phyloP scores from a whole-genome alignment of 2,329 filamentous ascomycete species.

The Xenosphaeropsis pyriputrescens region DNA sequence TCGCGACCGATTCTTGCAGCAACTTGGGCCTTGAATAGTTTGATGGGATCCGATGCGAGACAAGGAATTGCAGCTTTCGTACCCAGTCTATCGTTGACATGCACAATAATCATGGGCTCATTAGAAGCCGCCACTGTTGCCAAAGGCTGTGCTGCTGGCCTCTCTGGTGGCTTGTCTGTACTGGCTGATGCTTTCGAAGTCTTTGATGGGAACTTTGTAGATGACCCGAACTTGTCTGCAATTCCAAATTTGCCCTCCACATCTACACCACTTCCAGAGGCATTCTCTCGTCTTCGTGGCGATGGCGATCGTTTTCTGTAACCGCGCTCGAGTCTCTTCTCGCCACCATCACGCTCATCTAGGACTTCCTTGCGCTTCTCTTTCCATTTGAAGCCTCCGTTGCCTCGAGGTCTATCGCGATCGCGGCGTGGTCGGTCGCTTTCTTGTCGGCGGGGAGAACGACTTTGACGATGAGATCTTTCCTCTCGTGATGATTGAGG shows the following conservation, averaged over 20 bases:
- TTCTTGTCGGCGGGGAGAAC: conserved; percentile 21
- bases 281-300: conserved; percentile 11
- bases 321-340: conserved; percentile 34
- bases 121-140: conserved; percentile 15
- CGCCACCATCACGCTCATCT: conserved; percentile 25
- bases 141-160: conserved; percentile 9
- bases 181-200: neutral
- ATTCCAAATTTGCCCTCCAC: conserved; percentile 16
- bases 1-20: conserved; percentile 79
- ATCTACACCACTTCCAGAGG: conserved; percentile 1
- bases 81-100: conserved; percentile 87
- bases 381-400: conserved; percentile 44
- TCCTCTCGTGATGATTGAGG: no score
- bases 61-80: conserved; percentile 94
- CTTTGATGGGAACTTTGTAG: conserved; percentile 2
- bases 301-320: conserved; percentile 29
- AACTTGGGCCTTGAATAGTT: conserved; percentile 82
- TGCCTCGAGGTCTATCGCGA: conserved; percentile 10
- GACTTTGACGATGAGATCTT: conserved; percentile 18
- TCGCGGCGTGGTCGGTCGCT: conserved; percentile 8
- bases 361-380: conserved; percentile 33
- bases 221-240: conserved; percentile 14
- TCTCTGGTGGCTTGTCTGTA: conserved; percentile 7
- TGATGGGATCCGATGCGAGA: conserved; percentile 68
- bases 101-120: conserved; percentile 85